Base-by-base conservation (phyloP, 192 early-diverging fungal genomes). In the Chytriomyces confervae region DNA sequence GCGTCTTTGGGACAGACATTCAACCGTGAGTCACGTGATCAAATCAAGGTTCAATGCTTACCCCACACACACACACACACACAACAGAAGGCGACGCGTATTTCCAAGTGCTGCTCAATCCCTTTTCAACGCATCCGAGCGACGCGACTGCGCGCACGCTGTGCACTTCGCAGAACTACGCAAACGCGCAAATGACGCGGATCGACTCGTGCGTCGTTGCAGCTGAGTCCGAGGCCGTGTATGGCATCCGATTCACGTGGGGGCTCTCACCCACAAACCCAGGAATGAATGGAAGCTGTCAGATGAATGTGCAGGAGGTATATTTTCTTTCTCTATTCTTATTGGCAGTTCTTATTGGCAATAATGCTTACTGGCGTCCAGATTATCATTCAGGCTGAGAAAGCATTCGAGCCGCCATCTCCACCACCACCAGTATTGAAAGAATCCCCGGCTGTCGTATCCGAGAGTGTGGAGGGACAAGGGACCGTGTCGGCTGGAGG, bases 221-320 rank as follows among this genome's bases (percentile, higher is more conserved):
- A 2, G 20, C 16, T 3, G 53, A 57, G 1, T 57, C 16, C 13
- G 53, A 20, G 53, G 53, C 0, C 20, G 20, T 57, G 20, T 57
- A 57, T 5, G 53, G 53, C 2, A 57, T 57, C 20, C 53, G 53
- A 57, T 57, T 57, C 53, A 57, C 53, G 53, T 57, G 53, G 53
- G 53, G 53, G 5, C 53, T 57, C 20, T 57, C 53, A 20, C 53
- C 16, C 53, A 57, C 16, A 36, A 36, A 36, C 53, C 16, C 20
- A 13, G 20, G 20, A 13, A n/a, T 57, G 53, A 57, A 13, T 57
- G 53, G 0, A 57, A n/a, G 53, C 16, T 57, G 53, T 20, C 53
- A 57, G 53, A 57, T 57, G 53, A 57, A 57, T 57, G 53, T 57
- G 53, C 13, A n/a, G 53, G 53, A 57, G 53, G 53, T 57, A 57